Base-by-base conservation (phyloP, 768 basidiomycete genomes). In the Leccinum variicolor region DNA sequence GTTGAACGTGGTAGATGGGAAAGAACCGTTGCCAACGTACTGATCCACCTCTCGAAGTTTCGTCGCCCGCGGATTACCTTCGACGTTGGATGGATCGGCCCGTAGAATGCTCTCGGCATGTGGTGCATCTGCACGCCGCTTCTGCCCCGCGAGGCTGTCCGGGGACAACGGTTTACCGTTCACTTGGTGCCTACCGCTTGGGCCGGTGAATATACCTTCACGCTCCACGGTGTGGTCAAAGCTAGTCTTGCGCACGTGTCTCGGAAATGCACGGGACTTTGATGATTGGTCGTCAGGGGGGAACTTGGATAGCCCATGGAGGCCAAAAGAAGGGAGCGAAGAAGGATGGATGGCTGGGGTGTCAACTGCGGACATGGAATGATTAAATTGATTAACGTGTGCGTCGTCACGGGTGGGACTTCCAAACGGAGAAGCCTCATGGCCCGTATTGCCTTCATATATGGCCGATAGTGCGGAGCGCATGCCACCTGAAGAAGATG, bases 221-320 rank as follows among this genome's bases (percentile, higher is more conserved):
- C 82, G 83, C 36, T 82, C 81, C 41, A 95, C 87, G 4, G 94
- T 94, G 73, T 94, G 94, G 72, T 97, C 94, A 71, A 94, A 96
- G 73, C 92, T 94, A 48, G 94, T 92, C 79, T 97, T 97, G 60
- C 94, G 84, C 57, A 93, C 91, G 72, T 90, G 89, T 58, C 88
- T 83, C 53, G 94, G 91, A 69, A 94, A 91, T 29, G 80, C 73
- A 61, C 80, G 84, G 62, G 79, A 66, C 60, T 75, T 75, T 52
- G 71, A 65, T 57, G 75, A 65, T 25, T 67, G 63, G 63, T 71
- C 60, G 59, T 79, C 62, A 59, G 55, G 61, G 51, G 66, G 66
- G 53, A 61, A 64, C 51, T 72, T 73, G 50, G 80, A 76, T 52
- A 75, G 75, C 51, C 86, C 85, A 73, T 88, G 84, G 43, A 87